Conservation (phyloP, 768 basidiomycete species). For the Gautieria morchelliformis region DNA sequence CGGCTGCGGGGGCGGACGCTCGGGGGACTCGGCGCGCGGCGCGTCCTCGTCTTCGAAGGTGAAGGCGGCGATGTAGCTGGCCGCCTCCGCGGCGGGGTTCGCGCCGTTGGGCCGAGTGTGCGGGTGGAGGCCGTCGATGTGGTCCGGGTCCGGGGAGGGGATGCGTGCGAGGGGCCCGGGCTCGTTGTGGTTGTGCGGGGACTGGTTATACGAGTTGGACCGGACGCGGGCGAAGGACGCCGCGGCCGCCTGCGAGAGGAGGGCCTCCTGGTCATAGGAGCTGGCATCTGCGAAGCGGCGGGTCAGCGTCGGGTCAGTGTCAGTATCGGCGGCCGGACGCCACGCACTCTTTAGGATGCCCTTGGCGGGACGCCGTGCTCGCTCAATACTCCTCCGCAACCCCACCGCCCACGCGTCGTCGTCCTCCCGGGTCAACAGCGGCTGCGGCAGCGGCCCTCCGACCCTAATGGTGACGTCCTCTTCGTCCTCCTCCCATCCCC, state of each 20-base stretch:
- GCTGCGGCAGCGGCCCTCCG: slow-evolving; percentile 17
- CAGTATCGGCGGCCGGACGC: slow-evolving; percentile 7
- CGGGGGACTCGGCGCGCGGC: slow-evolving; percentile 26
- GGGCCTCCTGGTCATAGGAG: slow-evolving; percentile 55
- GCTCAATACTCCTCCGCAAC: slow-evolving; percentile 64
- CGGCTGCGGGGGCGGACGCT: slow-evolving; percentile 26
- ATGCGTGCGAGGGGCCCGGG: slow-evolving; percentile 74
- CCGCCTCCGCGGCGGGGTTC: slow-evolving; percentile 13
- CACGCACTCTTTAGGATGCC: slow-evolving; percentile 86
- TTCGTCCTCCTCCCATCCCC: slow-evolving; percentile 45
- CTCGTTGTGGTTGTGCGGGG: slow-evolving; percentile 40
- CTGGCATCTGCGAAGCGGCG: slow-evolving; percentile 43
- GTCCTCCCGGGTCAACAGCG: slow-evolving; percentile 21
- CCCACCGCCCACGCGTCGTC: slow-evolving; percentile 74
- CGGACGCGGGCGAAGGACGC: slow-evolving; percentile 41
- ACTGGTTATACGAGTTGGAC: slow-evolving; percentile 74
- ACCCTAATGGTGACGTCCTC: slow-evolving; percentile 69
- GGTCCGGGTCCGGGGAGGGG: slow-evolving; percentile 75
- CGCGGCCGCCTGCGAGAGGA: slow-evolving; percentile 33
- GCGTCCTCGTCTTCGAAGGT: slow-evolving; percentile 47
- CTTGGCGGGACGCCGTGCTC: slow-evolving; percentile 52
- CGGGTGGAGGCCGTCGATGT: slow-evolving; percentile 77
- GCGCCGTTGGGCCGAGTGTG: slow-evolving; percentile 26
- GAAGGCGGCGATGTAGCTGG: slow-evolving; percentile 42
- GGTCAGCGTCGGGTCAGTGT: not conserved